Evolutionary conservation across 148 eudicot species (phyloP), one percentile per base, ranked within the genome.

Genomic region (Rhododendron vialii): DNA sequence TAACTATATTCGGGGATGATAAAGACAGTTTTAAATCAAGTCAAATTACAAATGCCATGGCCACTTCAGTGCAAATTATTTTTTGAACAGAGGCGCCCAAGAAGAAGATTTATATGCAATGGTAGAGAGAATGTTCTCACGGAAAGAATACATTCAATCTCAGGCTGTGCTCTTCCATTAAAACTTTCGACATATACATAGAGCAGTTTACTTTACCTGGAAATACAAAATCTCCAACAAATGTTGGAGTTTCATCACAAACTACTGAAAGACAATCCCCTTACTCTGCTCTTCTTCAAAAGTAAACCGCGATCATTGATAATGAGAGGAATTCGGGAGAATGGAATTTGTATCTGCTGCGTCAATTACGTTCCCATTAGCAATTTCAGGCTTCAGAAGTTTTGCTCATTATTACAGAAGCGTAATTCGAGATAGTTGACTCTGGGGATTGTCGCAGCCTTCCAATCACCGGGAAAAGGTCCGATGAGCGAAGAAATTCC

Each of bases 391-490:
- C 59, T 67, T 92, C 90, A 26, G 91, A 87, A 73, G 82, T 90
- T 82, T 90, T 91, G 78, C 38, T 90, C 80, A 90, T 4, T 55
- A 97, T 94, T 28, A 91, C 83, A 11, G 95, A 78, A 24, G 98
- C 98, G 83, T 97, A 95, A 59, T 91, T 93, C 24, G 96, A 92
- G 77, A 97, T 95, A 14, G 93, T 89, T 17, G 91, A 47, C 77
- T 94, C 99, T 13, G 93, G 95, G 57, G 99, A 97, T 85, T 97
- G 96, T 45, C 92, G 88, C 67, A 97, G 98, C 82, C 89, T 91
- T 82, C 90, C 93, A 77, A 97, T 87, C 36, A 93, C 91, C 5
- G 93, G 90, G 77, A 91, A 93, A 75, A 93, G 83, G 84, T 95
- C 95, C 0, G 98, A 97, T 2, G 96, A 89, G 67, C 99, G 92